Evolutionary conservation across 2,329 filamentous ascomycete species (phyloP).

Genomic region (Didymellaceae sp.): DNA sequence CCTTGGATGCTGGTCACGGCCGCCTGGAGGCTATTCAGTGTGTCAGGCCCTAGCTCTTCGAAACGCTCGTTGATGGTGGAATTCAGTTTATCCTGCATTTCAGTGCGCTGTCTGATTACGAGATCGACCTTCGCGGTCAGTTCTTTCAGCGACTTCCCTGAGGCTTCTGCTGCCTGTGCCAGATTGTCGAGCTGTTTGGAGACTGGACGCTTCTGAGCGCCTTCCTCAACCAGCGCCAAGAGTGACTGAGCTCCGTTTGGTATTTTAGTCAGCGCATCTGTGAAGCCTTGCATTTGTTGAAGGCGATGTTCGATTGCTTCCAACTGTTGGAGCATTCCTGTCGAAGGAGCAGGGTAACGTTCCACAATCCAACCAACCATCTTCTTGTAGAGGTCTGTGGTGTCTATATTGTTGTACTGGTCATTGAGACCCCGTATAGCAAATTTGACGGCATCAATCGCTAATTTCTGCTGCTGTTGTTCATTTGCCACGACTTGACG

Average conservation of each 20-base stretch:
- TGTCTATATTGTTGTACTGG: conserved; percentile 38
- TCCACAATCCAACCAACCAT: conserved; percentile 35
- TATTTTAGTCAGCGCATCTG: conserved; percentile 2
- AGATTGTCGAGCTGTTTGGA: too few species aligned
- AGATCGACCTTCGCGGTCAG: too few species aligned
- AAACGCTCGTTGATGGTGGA: neutral
- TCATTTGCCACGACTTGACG: too few species aligned
- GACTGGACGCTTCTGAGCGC: neutral
- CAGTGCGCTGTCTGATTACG: too few species aligned
- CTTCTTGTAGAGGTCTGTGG: conserved; percentile 27
- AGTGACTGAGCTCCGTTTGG: conserved; percentile 1
- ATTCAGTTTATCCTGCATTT: conserved; percentile 3
- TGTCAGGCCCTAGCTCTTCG: neutral
- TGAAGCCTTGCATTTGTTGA: conserved; percentile 1
- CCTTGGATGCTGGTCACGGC: too few species aligned
- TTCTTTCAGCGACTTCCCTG: too few species aligned
- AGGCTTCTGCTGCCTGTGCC: neutral
- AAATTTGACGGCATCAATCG: conserved; percentile 10
- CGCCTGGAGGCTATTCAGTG: too few species aligned
- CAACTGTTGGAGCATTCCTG: conserved; percentile 9
- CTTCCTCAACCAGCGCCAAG: neutral
- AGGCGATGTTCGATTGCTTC: conserved; percentile 13
- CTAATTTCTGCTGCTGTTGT: neutral
- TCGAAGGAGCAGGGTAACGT: conserved; percentile 20
- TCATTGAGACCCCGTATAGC: conserved; percentile 21